A percentile compares a stretch with the other conserved stretches of the same genome.
These are phyloP conservation scores for Suillus subalutaceus DNA, from an alignment of 768 basidiomycete genomes.

Conservation along the genomic window DNA sequence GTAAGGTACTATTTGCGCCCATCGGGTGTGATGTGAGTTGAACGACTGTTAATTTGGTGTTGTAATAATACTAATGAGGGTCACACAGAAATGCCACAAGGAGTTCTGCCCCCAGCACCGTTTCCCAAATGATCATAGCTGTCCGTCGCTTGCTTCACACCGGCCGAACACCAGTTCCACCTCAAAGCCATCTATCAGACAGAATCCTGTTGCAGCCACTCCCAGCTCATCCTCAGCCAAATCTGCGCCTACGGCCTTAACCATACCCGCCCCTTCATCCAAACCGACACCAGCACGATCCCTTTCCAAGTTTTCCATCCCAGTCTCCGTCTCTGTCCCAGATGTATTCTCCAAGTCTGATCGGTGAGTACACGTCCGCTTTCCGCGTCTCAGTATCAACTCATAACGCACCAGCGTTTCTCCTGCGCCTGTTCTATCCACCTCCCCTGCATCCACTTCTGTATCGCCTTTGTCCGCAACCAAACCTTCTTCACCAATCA, in stretches of 20 bases:
- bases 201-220: conserved; percentile 15
- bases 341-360: conserved; percentile 53
- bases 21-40: conserved; percentile 72
- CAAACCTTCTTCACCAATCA: conserved; percentile 24
- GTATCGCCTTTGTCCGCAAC: conserved; percentile 37
- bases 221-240: conserved; percentile 19
- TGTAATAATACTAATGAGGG: conserved; percentile 2
- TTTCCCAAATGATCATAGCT: conserved; percentile 74
- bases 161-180: neutral
- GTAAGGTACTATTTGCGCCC: conserved; percentile 73
- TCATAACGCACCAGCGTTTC: conserved; percentile 66
- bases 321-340: conserved; percentile 20
- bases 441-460: conserved; percentile 20
- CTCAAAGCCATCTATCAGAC: neutral
- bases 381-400: conserved; percentile 47
- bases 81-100: conserved; percentile 61
- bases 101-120: conserved; percentile 82
- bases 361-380: conserved; percentile 55
- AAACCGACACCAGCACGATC: conserved; percentile 9
- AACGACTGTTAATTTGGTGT: conserved; percentile 3
- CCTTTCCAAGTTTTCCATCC: conserved; percentile 16
- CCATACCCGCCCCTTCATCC: conserved; percentile 6
- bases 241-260: conserved; percentile 1
- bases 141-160: conserved; percentile 35
- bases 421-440: conserved; percentile 20